These are phyloP conservation scores for Juglanconis sp. DNA, from an alignment of 2,329 filamentous ascomycete species.

Conservation along the genomic window DNA sequence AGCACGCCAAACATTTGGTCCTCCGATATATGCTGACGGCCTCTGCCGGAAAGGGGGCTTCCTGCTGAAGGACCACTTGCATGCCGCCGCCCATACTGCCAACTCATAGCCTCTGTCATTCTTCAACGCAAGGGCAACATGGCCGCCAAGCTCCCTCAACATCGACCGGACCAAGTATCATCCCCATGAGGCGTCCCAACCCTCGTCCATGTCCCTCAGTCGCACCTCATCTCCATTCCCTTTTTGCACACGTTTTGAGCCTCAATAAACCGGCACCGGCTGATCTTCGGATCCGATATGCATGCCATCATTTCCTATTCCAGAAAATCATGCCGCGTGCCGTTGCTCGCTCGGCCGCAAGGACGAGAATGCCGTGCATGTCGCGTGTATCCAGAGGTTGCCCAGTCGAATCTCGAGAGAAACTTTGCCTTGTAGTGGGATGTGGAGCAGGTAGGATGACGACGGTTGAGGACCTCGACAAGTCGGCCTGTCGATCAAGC, in stretches of 20 bases:
- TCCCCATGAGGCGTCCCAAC: background rate
- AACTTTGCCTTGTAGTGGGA: background rate
- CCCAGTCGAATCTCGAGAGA: background rate
- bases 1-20: conserved; percentile 3
- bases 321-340: background rate
- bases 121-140: conserved; percentile 3
- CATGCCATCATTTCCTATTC: background rate
- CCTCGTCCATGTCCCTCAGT: background rate
- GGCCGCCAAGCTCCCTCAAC: background rate
- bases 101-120: conserved; percentile 2
- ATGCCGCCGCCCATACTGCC: conserved; percentile 14
- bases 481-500: background rate
- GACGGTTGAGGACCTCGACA: background rate
- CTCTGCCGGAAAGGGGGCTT: conserved; percentile 1
- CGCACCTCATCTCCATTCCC: background rate
- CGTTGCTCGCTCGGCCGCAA: no score
- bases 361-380: no score
- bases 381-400: no score
- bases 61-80: conserved; percentile 13
- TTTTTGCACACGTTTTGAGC: background rate
- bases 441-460: background rate
- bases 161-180: background rate
- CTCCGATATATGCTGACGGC: conserved; percentile 2
- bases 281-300: background rate
- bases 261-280: background rate